Evolutionary conservation across 345 rosid genomes (phyloP), one percentile per base, ranked within the genome.

Genomic region (Pugionium cornutum): DNA sequence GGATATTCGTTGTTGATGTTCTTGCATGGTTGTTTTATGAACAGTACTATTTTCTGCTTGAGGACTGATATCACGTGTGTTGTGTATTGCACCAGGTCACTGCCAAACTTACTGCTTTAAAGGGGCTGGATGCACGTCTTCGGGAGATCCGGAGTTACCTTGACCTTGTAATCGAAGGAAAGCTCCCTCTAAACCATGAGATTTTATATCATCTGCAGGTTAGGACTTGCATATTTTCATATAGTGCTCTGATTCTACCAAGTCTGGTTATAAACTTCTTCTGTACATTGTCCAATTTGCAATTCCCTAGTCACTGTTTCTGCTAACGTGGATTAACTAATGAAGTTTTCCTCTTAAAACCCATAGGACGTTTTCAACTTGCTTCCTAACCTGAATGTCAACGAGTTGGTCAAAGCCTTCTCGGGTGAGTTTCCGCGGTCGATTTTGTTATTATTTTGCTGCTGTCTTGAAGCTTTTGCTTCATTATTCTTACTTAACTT

Each of bases 151-250:
- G 84, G 26, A 68, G 79, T 56, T 88, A 88, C 73, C 95, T 90
- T 67, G 87, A 86, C 69, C 89, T 86, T 79, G 95, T 90, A 25
- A 60, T 88, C 51, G 95, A 90, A n/a, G 89, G 75, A 57, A 90
- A 86, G 75, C 95, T 86, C 58, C 97, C 92, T 41, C 49, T 88
- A n/a, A 88, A 86, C 62, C 92, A 90, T 42, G 89, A 90, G 82
- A 86, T 88, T 53, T 66, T 90, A 26, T 86, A 88, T 77, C 97
- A 90, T 79, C 82, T 86, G 65, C 94, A 88, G 94, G 96, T 91
- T 53, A 29, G 58, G 51, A 44, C 30, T 29, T 41, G 2, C 31
- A 65, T 53, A n/a, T 33, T 9, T 30, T 34, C 11, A 43, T 61
- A 18, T 25, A 44, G 34, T 44, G n/a, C 32, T 40, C 31, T 26